A percentile compares a stretch with the other conserved stretches of the same genome.
Conservation (phyloP, 257 asterid genomes). For the Scutellaria galericulata region DNA sequence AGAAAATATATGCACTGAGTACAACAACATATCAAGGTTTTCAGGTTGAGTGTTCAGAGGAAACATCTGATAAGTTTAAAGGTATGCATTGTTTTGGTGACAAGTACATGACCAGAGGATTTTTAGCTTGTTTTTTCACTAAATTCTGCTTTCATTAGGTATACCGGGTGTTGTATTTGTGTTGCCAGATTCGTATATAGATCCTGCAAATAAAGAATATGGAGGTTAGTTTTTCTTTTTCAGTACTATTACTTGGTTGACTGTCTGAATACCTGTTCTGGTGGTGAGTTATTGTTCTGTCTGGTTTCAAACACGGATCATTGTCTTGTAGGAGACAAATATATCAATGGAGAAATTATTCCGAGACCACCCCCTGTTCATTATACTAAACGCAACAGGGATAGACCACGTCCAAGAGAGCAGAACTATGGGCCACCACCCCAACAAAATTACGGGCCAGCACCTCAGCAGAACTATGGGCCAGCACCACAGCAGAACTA, state of each 20-base stretch:
- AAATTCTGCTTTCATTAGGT: constrained; percentile 46
- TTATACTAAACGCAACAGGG: constrained; percentile 55
- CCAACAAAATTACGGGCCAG: constrained; percentile 27
- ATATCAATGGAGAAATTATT: constrained; percentile 78
- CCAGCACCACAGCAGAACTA: constrained; percentile 41
- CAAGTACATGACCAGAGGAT: constrained; percentile 10
- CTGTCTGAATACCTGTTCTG: constrained; percentile 7
- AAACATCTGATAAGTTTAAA: constrained; percentile 78
- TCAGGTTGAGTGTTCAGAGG: constrained; percentile 88
- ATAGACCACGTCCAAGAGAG: constrained; percentile 46
- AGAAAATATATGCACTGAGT: constrained; percentile 86
- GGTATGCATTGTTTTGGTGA: constrained; percentile 46
- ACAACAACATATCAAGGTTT: constrained; percentile 88
- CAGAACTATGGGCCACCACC: constrained; percentile 33
- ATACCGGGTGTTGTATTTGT: constrained; percentile 82
- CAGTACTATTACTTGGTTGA: background rate
- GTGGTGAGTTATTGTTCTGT: background rate
- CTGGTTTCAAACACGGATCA: constrained; percentile 3
- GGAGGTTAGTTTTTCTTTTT: constrained; percentile 68
- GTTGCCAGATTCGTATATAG: constrained; percentile 93
- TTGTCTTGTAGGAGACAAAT: constrained; percentile 80
- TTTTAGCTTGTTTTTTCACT: constrained; percentile 27
- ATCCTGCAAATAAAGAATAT: constrained; percentile 85
- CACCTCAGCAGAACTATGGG: constrained; percentile 39
- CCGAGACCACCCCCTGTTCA: constrained; percentile 88